Evolutionary conservation across 2,329 filamentous ascomycete genomes (phyloP).

Genomic region (Epichloe bromicola): DNA sequence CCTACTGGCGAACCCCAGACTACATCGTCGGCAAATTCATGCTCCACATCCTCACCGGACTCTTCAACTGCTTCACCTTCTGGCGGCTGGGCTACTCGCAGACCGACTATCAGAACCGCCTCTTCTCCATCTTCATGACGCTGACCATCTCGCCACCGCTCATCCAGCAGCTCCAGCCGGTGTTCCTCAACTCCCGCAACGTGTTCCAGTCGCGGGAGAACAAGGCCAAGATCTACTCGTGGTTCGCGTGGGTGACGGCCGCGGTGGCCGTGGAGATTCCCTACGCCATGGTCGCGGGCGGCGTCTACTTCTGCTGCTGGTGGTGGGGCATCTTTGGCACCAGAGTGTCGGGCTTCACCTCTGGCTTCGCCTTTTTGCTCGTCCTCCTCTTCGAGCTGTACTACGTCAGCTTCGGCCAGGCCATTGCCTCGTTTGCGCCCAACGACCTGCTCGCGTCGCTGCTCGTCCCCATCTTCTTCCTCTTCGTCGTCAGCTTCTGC

Average conservation of each 20-base stretch:
- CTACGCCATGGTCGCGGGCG: constrained; percentile 52
- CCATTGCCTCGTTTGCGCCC: constrained; percentile 52
- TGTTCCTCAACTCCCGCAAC: constrained; percentile 50
- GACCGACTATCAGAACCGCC: constrained; percentile 54
- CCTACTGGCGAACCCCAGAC: constrained; percentile 53
- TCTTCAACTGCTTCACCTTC: constrained; percentile 62
- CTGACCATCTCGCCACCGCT: constrained; percentile 61
- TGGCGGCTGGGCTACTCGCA: constrained; percentile 44
- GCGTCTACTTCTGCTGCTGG: constrained; percentile 38
- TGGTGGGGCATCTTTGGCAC: constrained; percentile 39
- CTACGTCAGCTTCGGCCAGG: constrained; percentile 52
- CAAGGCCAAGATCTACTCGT: constrained; percentile 69
- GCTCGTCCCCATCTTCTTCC: constrained; percentile 56
- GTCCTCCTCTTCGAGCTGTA: constrained; percentile 55
- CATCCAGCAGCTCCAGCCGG: constrained; percentile 66
- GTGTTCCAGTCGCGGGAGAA: constrained; percentile 62
- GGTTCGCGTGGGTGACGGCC: constrained; percentile 55
- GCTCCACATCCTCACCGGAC: constrained; percentile 46
- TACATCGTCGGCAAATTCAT: constrained; percentile 51
- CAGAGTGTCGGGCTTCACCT: constrained; percentile 38
- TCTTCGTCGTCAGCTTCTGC: constrained; percentile 58
- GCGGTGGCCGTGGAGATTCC: constrained; percentile 58
- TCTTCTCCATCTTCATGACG: constrained; percentile 68
- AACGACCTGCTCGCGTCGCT: constrained; percentile 55
- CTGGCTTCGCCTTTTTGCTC: constrained; percentile 49